These are phyloP conservation scores for Phytopythium ostracodes DNA, from an alignment of 352 stramenopile species.

Conservation along the genomic window DNA sequence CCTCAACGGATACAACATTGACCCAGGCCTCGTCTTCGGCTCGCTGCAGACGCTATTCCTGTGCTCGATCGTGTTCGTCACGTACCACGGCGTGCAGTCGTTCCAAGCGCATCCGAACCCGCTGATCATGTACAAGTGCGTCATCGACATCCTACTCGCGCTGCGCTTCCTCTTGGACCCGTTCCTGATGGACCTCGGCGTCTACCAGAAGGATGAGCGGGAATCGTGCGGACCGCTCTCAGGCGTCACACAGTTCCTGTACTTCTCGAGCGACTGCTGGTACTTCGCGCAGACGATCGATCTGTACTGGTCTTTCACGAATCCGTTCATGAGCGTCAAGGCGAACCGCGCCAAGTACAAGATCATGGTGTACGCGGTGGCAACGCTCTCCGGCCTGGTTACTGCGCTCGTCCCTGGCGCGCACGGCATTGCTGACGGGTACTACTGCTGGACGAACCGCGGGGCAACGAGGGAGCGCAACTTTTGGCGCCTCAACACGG, in stretches of 20 bases:
- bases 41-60: constrained; percentile 71
- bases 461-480: constrained; percentile 35
- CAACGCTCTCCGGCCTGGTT: constrained; percentile 34
- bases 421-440: constrained; percentile 64
- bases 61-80: constrained; percentile 68
- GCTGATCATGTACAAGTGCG: constrained; percentile 81
- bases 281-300: constrained; percentile 81
- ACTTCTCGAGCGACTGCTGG: constrained; percentile 74
- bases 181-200: constrained; percentile 39
- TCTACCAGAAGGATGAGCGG: constrained; percentile 32
- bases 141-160: constrained; percentile 68
- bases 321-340: constrained; percentile 83
- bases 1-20: constrained; percentile 86
- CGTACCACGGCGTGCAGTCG: constrained; percentile 70
- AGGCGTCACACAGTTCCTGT: constrained; percentile 73
- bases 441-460: constrained; percentile 78
- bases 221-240: constrained; percentile 56
- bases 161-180: constrained; percentile 74
- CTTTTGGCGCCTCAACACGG: constrained; percentile 69
- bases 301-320: constrained; percentile 71
- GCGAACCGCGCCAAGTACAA: constrained; percentile 60
- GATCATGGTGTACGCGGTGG: constrained; percentile 45
- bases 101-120: constrained; percentile 80
- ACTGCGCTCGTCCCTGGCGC: constrained; percentile 25
- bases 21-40: constrained; percentile 69